Evolutionary conservation across 306 rosid species (phyloP), one percentile per base, ranked within the genome.

Genomic region (Pyrus betulifolia): DNA sequence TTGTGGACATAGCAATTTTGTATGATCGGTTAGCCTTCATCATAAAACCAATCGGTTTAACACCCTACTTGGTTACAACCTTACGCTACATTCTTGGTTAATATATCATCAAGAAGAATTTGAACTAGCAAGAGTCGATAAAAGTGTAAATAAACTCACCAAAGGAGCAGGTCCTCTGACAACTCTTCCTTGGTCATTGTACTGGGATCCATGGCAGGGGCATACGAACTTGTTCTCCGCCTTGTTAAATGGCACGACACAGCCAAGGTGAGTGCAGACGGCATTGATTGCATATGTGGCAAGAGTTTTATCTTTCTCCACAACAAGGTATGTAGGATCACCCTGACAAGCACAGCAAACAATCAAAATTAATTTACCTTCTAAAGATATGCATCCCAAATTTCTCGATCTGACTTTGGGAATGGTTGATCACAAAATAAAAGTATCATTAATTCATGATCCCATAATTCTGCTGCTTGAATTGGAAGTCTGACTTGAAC

Each of bases 201-300:
- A 92, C 76, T 87, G 99, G 78, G 98, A 96, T 72, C 99, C 99
- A 84, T 96, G 99, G 91, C 99, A 96, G 3, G 99, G 99, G 82
- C 99, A 96, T 58, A 96, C 79, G 90, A 92, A 96, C 83, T 96
- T 92, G 35, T 92, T 92, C 85, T 91, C 98, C 2, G 97, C 97
- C 14, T 31, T 0, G 83, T 96, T 96, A 79, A 86, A 96, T 23
- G 99, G 99, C 85, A 96, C 99, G 0, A 96, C 99, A 68, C 99
- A 96, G 45, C 99, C 99, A 4, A 96, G 99, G 78, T 96, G 99
- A 40, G 99, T 92, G 97, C 98, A 96, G 33, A 96, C 99, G 1
- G 89, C 99, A n/a, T 96, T 96, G 74, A 92, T 96, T 19, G 90
- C 99, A 49, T 73, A 95, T 8, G 97, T 95, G 71, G 99, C 98